Percentiles rank a stretch among this genome's conserved stretches.
Evolutionary conservation across 495 filamentous ascomycete species (phyloP).

Genomic region (Pyronema domesticum): DNA sequence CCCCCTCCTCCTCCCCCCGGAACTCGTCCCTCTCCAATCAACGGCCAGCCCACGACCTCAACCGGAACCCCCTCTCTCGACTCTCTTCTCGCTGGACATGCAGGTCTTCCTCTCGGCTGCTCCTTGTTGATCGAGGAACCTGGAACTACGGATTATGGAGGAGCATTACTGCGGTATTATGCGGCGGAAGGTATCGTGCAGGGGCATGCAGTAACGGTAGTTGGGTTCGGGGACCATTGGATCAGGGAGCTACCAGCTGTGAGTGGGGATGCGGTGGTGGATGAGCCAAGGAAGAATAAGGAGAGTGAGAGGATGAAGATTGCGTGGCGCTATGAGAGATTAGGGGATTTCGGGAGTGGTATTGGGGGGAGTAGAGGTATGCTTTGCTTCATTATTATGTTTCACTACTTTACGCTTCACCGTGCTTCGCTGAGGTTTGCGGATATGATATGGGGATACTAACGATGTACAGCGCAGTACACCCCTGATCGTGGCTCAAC

Average conservation of each 20-base stretch:
- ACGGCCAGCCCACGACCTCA: constrained; percentile 76
- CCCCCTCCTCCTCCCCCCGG: constrained; percentile 36
- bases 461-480: too few relatives aligned
- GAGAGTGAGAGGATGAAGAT: constrained; percentile 83
- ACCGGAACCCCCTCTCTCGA: constrained; percentile 78
- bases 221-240: constrained; percentile 67
- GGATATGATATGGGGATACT: too few relatives aligned
- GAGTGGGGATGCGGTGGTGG: constrained; percentile 28
- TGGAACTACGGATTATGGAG: constrained; percentile 87
- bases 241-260: constrained; percentile 58
- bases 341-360: constrained; percentile 48
- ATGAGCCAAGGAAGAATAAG: constrained; percentile 25
- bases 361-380: constrained; percentile 32
- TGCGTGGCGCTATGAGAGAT: constrained; percentile 85
- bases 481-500: too few relatives aligned
- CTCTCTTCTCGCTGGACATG: constrained; percentile 67
- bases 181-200: constrained; percentile 87
- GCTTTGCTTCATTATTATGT: background rate
- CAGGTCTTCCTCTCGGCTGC: constrained; percentile 69
- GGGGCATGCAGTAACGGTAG: constrained; percentile 69
- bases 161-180: constrained; percentile 68
- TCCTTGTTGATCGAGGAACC: constrained; percentile 73
- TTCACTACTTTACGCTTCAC: too few relatives aligned
- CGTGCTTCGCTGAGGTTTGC: too few relatives aligned
- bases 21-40: constrained; percentile 70